Conservation (phyloP, 495 filamentous ascomycete genomes). For the Mytilinidion resinicola region DNA sequence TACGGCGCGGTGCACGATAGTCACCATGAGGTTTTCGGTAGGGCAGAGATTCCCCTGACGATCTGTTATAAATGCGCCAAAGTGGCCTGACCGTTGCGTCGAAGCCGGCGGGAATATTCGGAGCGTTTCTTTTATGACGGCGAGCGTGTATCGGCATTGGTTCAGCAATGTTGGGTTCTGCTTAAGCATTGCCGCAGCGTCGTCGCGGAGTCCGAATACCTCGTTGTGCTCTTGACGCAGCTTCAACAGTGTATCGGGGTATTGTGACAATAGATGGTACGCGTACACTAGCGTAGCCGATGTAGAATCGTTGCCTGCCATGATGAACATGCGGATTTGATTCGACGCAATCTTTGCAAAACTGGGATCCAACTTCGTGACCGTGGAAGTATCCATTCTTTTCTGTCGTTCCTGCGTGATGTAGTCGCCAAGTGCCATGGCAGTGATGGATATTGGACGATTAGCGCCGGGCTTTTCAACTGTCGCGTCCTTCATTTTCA, state of each 20-base stretch:
- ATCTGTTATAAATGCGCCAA: conserved; percentile 17
- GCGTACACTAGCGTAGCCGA: conserved; percentile 37
- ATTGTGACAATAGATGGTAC: conserved; percentile 43
- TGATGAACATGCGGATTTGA: conserved; percentile 37
- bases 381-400: no score
- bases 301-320: conserved; percentile 48
- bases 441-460: conserved; percentile 1
- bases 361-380: not conserved
- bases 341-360: conserved; percentile 3
- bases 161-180: conserved; percentile 14
- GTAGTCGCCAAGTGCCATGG: conserved; percentile 9
- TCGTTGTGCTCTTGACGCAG: conserved; percentile 26
- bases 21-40: conserved; percentile 29
- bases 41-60: conserved; percentile 32
- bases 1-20: conserved; percentile 16
- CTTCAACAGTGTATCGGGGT: conserved; percentile 37
- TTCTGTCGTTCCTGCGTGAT: not conserved
- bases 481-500: not conserved
- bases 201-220: not conserved
- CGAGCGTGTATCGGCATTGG: conserved; percentile 13
- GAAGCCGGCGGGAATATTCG: conserved; percentile 16
- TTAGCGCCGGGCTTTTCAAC: not conserved
- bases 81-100: conserved; percentile 13
- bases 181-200: conserved; percentile 31
- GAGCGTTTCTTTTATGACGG: conserved; percentile 21